Conservation (phyloP, 805 yeast genomes). For the Yamadazyma phyllophila region DNA sequence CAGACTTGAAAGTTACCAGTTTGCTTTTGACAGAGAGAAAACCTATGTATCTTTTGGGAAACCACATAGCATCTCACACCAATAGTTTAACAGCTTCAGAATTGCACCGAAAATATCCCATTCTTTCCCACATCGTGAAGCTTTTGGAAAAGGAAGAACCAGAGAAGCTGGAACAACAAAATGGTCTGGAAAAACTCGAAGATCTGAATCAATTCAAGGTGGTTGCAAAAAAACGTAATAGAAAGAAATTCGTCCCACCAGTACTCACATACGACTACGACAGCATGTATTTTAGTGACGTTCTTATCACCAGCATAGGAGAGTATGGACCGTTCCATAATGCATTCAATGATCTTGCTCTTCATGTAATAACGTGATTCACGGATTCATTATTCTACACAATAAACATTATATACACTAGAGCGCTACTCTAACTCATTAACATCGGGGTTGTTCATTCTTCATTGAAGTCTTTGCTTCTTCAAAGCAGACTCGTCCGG, state of each 20-base stretch:
- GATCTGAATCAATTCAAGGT: conserved; percentile 20
- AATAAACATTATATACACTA: neutral
- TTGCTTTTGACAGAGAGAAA: conserved; percentile 26
- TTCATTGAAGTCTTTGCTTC: conserved; percentile 20
- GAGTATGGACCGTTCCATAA: conserved; percentile 46
- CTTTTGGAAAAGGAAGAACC: conserved; percentile 10
- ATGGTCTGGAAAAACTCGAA: neutral
- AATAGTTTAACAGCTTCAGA: conserved; percentile 47
- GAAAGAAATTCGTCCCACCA: conserved; percentile 29
- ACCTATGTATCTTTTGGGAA: conserved; percentile 48
- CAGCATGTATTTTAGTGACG: conserved; percentile 29
- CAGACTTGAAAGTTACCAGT: conserved; percentile 56
- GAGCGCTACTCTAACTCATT: neutral
- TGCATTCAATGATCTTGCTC: conserved; percentile 52
- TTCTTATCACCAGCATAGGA: conserved; percentile 13
- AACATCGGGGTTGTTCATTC: neutral
- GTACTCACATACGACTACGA: conserved; percentile 28
- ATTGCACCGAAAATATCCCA: conserved; percentile 43
- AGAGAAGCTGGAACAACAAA: conserved; percentile 8
- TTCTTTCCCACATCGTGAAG: conserved; percentile 38
- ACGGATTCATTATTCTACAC: neutral
- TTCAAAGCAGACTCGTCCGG: conserved; percentile 18
- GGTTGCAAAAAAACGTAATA: conserved; percentile 16
- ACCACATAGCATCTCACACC: conserved; percentile 52
- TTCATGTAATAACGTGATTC: conserved; percentile 25